Conservation (phyloP, 148 eudicot genomes). For the Heliamphora exappendiculata region DNA sequence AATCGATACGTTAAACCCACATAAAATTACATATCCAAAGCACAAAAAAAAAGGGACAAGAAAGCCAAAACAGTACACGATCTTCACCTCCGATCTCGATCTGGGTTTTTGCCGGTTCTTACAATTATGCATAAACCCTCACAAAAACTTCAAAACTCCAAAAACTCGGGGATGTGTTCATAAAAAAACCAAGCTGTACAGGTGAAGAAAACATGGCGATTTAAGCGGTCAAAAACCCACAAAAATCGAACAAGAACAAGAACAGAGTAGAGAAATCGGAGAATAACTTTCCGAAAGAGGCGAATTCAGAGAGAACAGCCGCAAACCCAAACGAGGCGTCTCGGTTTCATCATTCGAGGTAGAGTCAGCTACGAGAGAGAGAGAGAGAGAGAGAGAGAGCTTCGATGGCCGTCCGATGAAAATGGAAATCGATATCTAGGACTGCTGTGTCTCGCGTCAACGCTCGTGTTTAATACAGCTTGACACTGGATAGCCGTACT, state of each 20-base stretch:
- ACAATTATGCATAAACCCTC: slow-evolving; percentile 9
- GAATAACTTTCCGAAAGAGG: neutral
- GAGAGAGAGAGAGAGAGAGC: neutral
- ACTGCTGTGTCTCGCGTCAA: neutral
- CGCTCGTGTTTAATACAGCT: neutral
- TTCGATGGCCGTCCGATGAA: neutral
- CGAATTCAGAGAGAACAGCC: neutral
- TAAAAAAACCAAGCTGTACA: neutral
- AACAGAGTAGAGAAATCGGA: neutral
- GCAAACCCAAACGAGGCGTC: slow-evolving; percentile 12
- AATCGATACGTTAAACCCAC: neutral
- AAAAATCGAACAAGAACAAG: neutral
- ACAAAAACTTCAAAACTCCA: neutral
- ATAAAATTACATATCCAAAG: neutral
- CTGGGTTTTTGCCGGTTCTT: slow-evolving; percentile 3
- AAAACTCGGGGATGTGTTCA: neutral
- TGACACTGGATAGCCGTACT: too few relatives aligned
- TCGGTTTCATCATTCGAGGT: neutral
- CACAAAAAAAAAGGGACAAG: neutral
- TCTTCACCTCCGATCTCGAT: slow-evolving; percentile 17
- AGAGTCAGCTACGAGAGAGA: neutral
- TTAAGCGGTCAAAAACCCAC: slow-evolving; percentile 1
- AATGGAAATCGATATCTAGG: neutral
- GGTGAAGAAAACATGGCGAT: neutral
- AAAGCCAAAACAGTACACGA: neutral